Evolutionary conservation across 176 grass and related monocot genomes (phyloP).

Genomic region (Aegilops bicornis): DNA sequence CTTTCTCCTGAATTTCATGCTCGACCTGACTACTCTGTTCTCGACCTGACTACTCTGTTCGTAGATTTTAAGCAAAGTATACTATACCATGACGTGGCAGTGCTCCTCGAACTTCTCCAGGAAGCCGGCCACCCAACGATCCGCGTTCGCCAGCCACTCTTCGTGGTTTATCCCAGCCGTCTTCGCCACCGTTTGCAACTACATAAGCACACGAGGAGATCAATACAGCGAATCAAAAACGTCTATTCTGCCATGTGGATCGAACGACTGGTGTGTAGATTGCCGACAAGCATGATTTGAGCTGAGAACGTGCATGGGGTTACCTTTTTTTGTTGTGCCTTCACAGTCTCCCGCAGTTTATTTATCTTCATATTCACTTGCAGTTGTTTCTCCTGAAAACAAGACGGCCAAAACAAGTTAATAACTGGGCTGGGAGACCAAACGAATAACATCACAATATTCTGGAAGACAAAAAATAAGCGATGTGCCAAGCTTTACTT

Average conservation of each 20-base stretch:
- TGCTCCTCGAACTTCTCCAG: slow-evolving; percentile 96
- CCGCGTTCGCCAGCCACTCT: slow-evolving; percentile 87
- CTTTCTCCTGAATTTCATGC: background rate
- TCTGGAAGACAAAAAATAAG: background rate
- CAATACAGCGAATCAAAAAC: background rate
- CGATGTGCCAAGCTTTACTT: background rate
- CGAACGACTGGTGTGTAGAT: background rate
- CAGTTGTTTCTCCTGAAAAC: slow-evolving; percentile 85
- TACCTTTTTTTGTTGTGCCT: slow-evolving; percentile 96
- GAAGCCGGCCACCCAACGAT: slow-evolving; percentile 95
- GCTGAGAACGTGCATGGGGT: background rate
- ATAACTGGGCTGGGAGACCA: background rate
- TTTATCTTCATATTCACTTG: slow-evolving; percentile 97
- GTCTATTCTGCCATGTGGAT: background rate
- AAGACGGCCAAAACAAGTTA: slow-evolving; percentile 11
- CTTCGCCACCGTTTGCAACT: slow-evolving; percentile 94
- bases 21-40: background rate
- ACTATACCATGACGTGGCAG: slow-evolving; percentile 85
- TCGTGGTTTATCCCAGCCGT: slow-evolving; percentile 77
- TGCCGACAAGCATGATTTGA: background rate
- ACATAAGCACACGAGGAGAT: background rate
- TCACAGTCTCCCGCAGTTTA: slow-evolving; percentile 85
- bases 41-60: background rate
- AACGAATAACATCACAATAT: background rate
- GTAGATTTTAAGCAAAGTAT: background rate